phyloP scores from a whole-genome alignment of 305 asterid species.

The Solanum chacoense region DNA sequence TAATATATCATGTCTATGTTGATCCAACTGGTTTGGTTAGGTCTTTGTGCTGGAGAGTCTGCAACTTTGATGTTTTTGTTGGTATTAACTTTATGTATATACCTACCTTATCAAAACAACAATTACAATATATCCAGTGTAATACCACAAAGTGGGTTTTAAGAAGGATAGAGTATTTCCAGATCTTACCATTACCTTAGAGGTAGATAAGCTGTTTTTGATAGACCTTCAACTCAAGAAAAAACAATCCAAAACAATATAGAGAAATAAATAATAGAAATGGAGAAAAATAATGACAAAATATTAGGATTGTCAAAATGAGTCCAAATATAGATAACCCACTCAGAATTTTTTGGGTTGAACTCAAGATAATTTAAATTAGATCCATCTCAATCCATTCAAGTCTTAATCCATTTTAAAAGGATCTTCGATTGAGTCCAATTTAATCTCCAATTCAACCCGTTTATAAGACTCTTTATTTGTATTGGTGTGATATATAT shows the following conservation, averaged over 20 bases:
- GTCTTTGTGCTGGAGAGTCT: background rate
- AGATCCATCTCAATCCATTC: background rate
- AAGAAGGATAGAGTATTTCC: background rate
- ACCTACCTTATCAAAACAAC: background rate
- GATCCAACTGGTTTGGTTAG: background rate
- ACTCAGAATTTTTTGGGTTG: background rate
- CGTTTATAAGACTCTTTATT: background rate
- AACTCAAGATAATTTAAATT: background rate
- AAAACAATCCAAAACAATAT: background rate
- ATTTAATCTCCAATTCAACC: background rate
- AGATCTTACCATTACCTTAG: background rate
- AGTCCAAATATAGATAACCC: background rate
- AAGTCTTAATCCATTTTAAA: background rate
- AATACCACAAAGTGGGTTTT: background rate
- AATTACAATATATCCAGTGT: background rate
- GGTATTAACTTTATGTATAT: background rate
- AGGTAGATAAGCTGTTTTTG: accelerated
- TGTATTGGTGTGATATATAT: background rate
- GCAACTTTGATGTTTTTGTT: background rate
- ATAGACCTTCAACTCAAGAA: background rate
- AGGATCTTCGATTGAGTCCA: background rate
- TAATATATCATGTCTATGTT: background rate
- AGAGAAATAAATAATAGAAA: background rate
- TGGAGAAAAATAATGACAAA: background rate
- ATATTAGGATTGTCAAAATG: background rate